These are phyloP conservation scores for Aspergillus cristatus DNA, from an alignment of 495 filamentous ascomycete genomes.

Conservation along the genomic window DNA sequence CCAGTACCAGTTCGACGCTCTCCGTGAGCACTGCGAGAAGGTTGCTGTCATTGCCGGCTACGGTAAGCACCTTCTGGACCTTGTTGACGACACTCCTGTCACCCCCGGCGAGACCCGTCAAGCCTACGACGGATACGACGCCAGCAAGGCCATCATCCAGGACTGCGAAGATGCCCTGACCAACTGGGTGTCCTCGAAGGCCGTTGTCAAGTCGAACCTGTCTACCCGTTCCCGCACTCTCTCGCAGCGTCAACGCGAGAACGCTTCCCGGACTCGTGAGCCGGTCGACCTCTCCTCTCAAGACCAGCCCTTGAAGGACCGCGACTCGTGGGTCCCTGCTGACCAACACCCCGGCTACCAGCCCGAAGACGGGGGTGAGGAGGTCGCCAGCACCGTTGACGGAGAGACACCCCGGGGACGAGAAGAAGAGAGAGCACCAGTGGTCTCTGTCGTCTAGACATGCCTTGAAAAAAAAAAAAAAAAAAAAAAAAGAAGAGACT, in stretches of 20 bases:
- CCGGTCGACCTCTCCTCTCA: conserved; percentile 75
- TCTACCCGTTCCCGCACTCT: conserved; percentile 77
- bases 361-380: conserved; percentile 52
- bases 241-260: conserved; percentile 70
- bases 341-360: conserved; percentile 60
- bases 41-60: conserved; percentile 94
- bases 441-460: conserved; percentile 1
- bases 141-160: conserved; percentile 97
- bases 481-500: not conserved
- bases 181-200: conserved; percentile 90
- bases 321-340: conserved; percentile 86
- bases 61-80: conserved; percentile 90
- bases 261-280: conserved; percentile 46
- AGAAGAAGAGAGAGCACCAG: conserved; percentile 47
- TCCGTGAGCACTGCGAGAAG: conserved; percentile 97
- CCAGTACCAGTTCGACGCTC: conserved; percentile 95
- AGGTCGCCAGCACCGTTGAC: conserved; percentile 44
- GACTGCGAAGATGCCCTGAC: conserved; percentile 96
- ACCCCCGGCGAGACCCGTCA: conserved; percentile 94
- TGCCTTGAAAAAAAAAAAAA: not conserved
- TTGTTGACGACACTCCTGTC: conserved; percentile 93
- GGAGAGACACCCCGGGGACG: conserved; percentile 46
- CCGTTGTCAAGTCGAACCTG: conserved; percentile 75
- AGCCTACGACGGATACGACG: conserved; percentile 96
- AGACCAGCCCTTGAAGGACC: conserved; percentile 71